Evolutionary conservation across 257 asterid genomes (phyloP), one percentile per base, ranked within the genome.

Genomic region (Mitragyna speciosa): DNA sequence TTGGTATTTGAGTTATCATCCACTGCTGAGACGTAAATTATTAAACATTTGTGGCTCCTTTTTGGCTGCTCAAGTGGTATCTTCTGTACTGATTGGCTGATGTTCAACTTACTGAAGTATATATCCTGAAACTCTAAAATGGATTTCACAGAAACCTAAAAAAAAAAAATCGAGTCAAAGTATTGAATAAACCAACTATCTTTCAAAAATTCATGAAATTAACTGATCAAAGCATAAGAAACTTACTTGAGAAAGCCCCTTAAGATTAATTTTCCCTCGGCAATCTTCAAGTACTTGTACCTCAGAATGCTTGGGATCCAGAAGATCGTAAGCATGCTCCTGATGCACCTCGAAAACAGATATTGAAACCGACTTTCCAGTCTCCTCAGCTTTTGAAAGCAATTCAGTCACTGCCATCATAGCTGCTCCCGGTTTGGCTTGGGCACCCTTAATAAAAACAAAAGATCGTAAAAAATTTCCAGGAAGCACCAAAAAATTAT

Each of bases 241-340:
- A 82, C 89, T 84, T 91, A 86, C 98, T 91, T 86, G 85, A 49
- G 97, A 91, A 80, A 95, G 94, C 69, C 97, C 97, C 85, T 88
- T 93, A 24, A 95, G 90, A 75, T 91, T 93, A 82, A 90, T 83
- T 85, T 83, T 89, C 33, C 98, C 97, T 12, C 83, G 92, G 66
- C 89, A 89, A 83, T 89, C 94, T 73, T 89, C 98, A 22, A 95
- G 72, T 49, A 95, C 90, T 84, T 89, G 91, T 69, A 93, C 85
- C 73, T 85, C 85, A 4, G 87, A 84, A 83, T 68, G 90, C 43
- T 86, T 81, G 3, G 94, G 88, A 74, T 93, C 90, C 78, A 92
- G 83, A 61, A 92, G 86, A 87, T 95, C 99, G 76, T 88, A 89
- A 39, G 80, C 92, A 72, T 83, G 91, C 65, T 95, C 97, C 64